phyloP scores from a whole-genome alignment of 176 grass and related monocot genomes.

The Guadua angustifolia region DNA sequence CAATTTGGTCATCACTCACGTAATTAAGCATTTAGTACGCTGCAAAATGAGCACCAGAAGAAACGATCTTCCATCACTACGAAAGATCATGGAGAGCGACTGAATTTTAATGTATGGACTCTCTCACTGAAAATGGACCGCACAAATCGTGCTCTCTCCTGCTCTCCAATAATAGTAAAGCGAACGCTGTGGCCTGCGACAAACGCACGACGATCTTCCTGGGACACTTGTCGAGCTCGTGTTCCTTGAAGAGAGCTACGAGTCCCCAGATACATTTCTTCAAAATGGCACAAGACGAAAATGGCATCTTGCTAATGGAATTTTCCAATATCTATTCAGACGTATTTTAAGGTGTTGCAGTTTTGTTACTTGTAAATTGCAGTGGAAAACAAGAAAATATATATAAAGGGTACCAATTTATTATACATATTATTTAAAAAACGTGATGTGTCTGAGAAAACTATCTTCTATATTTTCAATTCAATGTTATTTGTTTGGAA shows the following conservation, averaged over 20 bases:
- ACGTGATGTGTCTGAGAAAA: neutral
- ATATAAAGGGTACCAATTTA: neutral
- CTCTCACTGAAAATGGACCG: neutral
- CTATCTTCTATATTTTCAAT: too few relatives aligned
- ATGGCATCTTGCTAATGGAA: neutral
- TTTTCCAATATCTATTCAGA: neutral
- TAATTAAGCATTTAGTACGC: neutral
- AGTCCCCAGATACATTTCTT: neutral
- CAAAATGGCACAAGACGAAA: neutral
- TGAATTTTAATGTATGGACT: neutral
- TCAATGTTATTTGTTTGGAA: too few relatives aligned
- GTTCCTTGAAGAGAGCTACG: neutral
- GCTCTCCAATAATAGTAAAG: neutral
- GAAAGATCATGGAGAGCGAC: constrained; percentile 6
- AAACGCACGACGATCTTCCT: neutral
- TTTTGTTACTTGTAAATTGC: neutral
- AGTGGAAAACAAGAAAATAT: neutral
- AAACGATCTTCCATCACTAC: constrained; percentile 26
- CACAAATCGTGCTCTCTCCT: neutral
- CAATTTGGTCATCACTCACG: neutral
- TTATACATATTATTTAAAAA: neutral
- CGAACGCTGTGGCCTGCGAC: neutral
- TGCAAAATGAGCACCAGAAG: neutral
- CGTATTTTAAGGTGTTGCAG: neutral
- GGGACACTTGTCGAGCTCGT: constrained; percentile 6